Conservation (phyloP, 352 stramenopile genomes). For the Plasmopara muralis region DNA sequence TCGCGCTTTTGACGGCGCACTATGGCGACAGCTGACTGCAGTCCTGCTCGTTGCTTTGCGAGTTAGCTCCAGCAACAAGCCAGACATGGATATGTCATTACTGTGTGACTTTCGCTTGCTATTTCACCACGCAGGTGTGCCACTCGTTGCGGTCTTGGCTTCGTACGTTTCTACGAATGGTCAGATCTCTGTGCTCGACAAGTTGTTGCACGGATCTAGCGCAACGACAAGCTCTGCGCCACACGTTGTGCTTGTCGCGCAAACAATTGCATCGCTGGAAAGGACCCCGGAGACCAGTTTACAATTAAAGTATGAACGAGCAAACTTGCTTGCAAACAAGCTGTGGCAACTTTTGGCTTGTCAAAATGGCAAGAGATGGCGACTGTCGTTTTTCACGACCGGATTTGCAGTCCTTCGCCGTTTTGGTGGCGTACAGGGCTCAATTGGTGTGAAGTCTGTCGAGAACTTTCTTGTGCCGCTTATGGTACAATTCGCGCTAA, state of each 20-base stretch:
- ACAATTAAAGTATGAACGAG: conserved; percentile 31
- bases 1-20: conserved; percentile 3
- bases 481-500: conserved; percentile 19
- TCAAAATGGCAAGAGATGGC: conserved; percentile 2
- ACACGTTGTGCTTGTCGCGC: conserved; percentile 28
- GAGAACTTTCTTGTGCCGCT: conserved; percentile 28
- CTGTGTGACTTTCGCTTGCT: conserved; percentile 21
- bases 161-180: conserved; percentile 6
- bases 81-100: conserved; percentile 8
- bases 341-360: conserved; percentile 33
- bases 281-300: conserved; percentile 11
- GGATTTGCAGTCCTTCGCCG: conserved; percentile 27
- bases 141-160: conserved; percentile 23
- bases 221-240: conserved; percentile 6
- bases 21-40: conserved; percentile 26
- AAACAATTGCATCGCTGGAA: conserved; percentile 28
- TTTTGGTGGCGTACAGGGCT: conserved; percentile 26
- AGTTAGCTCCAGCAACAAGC: conserved; percentile 13
- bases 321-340: conserved; percentile 31
- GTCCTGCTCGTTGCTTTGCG: conserved; percentile 28
- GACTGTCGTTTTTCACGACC: conserved; percentile 27
- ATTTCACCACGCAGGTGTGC: conserved; percentile 20
- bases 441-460: conserved; percentile 14
- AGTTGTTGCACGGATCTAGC: conserved; percentile 14
- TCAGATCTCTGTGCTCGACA: conserved; percentile 16